phyloP scores from a whole-genome alignment of 164 flowering plant species.

The Chloranthus sessilifolius region DNA sequence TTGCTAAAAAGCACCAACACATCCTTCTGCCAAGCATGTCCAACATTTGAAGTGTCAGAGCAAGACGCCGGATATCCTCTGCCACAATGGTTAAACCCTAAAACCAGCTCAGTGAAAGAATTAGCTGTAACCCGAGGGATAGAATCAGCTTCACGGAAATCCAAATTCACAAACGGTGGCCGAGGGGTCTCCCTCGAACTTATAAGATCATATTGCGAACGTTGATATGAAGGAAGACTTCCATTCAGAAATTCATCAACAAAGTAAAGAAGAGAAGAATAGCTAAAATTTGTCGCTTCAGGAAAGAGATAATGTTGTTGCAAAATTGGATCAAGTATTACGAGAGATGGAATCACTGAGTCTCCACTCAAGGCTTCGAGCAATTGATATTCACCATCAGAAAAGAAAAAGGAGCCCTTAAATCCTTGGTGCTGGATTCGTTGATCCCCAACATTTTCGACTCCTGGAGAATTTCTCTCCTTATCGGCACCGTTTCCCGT shows the following conservation, averaged over 20 bases:
- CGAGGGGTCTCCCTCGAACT: constrained; percentile 33
- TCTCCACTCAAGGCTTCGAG: constrained; percentile 55
- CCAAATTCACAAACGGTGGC: constrained; percentile 75
- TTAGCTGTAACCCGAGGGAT: constrained; percentile 55
- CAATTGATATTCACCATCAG: constrained; percentile 61
- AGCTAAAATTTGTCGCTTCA: constrained; percentile 30
- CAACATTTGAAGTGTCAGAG: constrained; percentile 21
- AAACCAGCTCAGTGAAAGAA: constrained; percentile 49
- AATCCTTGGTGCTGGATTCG: constrained; percentile 19
- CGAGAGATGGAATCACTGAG: constrained; percentile 55
- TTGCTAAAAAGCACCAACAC: constrained; percentile 84
- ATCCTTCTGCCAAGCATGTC: constrained; percentile 48
- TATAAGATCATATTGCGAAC: constrained; percentile 31
- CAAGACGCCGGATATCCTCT: neutral
- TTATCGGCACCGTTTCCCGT: constrained; percentile 7
- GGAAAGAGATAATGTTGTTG: constrained; percentile 64
- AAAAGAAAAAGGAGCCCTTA: constrained; percentile 58
- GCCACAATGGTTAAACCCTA: constrained; percentile 30
- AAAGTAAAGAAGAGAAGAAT: constrained; percentile 42
- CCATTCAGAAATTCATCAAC: constrained; percentile 54
- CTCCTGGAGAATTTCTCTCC: constrained; percentile 11
- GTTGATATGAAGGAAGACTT: constrained; percentile 61
- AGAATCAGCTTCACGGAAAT: constrained; percentile 67
- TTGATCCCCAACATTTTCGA: constrained; percentile 15
- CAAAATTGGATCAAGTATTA: constrained; percentile 67